Percentiles rank a stretch among this genome's conserved stretches.
Conservation (phyloP, 1,139 yeast genomes). For the Blastobotrys malaysiensis region DNA sequence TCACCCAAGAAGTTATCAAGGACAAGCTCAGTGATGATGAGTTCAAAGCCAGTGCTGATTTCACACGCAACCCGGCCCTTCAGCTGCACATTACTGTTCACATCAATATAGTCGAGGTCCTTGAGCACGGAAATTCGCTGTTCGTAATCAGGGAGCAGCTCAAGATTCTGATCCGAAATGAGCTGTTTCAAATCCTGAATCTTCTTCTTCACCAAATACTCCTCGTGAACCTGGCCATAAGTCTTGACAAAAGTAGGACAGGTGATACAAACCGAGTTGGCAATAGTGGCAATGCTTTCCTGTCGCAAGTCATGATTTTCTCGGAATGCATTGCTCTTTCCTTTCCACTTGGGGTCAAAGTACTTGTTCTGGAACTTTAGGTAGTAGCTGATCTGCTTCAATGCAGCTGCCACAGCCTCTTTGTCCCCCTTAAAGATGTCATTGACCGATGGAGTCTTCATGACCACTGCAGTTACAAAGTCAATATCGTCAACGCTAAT, state of each 20-base stretch:
- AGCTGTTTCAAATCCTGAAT: constrained; percentile 54
- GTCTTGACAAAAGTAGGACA: constrained; percentile 43
- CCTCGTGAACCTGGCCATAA: constrained; percentile 45
- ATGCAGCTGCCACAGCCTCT: constrained; percentile 41
- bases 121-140: constrained; percentile 76
- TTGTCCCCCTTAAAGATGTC: constrained; percentile 43
- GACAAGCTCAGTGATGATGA: constrained; percentile 80
- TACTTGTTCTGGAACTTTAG: constrained; percentile 39
- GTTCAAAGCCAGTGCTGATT: constrained; percentile 84
- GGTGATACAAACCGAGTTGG: constrained; percentile 24
- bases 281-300: constrained; percentile 38
- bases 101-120: constrained; percentile 71
- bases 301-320: constrained; percentile 37
- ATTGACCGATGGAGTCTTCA: constrained; percentile 39
- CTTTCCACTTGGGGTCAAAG: constrained; percentile 27
- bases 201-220: constrained; percentile 43
- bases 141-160: constrained; percentile 87
- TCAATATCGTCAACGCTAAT: constrained; percentile 47
- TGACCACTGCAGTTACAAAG: constrained; percentile 42
- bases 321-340: constrained; percentile 18
- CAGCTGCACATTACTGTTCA: constrained; percentile 65
- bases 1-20: constrained; percentile 89
- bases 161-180: constrained; percentile 83
- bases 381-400: constrained; percentile 39
- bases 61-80: constrained; percentile 89